Evolutionary conservation across 2,329 filamentous ascomycete genomes (phyloP), one percentile per base, ranked within the genome.

Genomic region (Coniella lustricola): DNA sequence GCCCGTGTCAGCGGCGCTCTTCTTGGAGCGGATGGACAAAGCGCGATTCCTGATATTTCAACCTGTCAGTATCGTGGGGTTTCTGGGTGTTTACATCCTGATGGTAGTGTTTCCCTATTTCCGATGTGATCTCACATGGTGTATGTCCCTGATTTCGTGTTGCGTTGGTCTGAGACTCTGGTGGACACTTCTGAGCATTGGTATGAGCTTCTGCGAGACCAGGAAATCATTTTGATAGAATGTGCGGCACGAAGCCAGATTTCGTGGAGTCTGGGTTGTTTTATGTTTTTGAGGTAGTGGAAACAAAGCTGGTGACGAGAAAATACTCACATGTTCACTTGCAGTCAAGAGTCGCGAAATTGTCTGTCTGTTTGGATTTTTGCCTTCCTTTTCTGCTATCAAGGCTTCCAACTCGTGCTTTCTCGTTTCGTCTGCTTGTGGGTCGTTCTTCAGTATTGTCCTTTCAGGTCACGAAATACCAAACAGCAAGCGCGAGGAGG

Each of bases 11-110:
- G 66, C 54, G 57, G 64, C 63, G 59, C 60, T 58, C 63, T 79
- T 79, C 64, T 78, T 77, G 52, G 84, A 85, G 59, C 85, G 84
- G 61, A 87, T 79, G 25, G 85, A 89, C 52, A 88, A 76, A 52
- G 82, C 79, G 60, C 85, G 85, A 61, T 86, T 84, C 84, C 84
- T 87, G 14, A 16, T 3, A 25, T 14, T 17, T 12, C 58, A 18
- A 21, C 9, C 12, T 33, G 10, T 17, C 10, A 10, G 32, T 37
- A 32, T n/a, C n/a, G n/a, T n/a, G n/a, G n/a, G n/a, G n/a, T n/a
- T n/a, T n/a, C n/a, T n/a, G n/a, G n/a, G n/a, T n/a, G n/a, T n/a
- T n/a, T n/a, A n/a, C n/a, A n/a, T n/a, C n/a, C n/a, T n/a, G n/a
- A n/a, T n/a, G n/a, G n/a, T n/a, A n/a, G n/a, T n/a, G n/a, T 32